Evolutionary conservation across 2,329 filamentous ascomycete genomes (phyloP).

Genomic region (Fusarium sarcochroum): DNA sequence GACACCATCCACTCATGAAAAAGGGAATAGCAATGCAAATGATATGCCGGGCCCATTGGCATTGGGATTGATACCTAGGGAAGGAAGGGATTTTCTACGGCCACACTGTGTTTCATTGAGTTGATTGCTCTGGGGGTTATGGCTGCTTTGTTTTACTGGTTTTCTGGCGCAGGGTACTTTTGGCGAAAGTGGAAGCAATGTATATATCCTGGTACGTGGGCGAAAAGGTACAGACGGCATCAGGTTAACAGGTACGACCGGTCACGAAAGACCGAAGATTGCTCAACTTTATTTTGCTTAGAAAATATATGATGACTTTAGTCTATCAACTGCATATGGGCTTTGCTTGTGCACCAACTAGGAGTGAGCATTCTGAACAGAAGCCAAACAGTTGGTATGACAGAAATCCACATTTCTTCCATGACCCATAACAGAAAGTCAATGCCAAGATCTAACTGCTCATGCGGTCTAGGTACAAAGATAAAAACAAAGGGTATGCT

Average conservation of each 20-base stretch:
- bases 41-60: constrained; percentile 16
- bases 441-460: constrained; percentile 14
- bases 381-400: neutral
- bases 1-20: constrained; percentile 29
- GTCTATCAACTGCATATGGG: constrained; percentile 9
- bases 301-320: constrained; percentile 12
- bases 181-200: constrained; percentile 26
- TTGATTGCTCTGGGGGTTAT: neutral
- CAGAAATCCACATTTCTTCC: constrained; percentile 7
- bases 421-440: constrained; percentile 19
- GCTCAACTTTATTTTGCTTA: constrained; percentile 21
- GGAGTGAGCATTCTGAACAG: neutral
- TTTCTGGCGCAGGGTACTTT: constrained; percentile 6
- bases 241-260: constrained; percentile 13
- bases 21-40: constrained; percentile 22
- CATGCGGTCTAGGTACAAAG: constrained; percentile 19
- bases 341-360: neutral
- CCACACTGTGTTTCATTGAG: constrained; percentile 19
- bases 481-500: constrained; percentile 30
- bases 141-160: constrained; percentile 8
- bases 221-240: constrained; percentile 1
- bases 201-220: constrained; percentile 12
- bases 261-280: constrained; percentile 23
- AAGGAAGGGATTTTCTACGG: constrained; percentile 8
- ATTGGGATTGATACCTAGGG: constrained; percentile 35